Conservation (phyloP, 2,329 filamentous ascomycete species). For the Venturia carpophila region DNA sequence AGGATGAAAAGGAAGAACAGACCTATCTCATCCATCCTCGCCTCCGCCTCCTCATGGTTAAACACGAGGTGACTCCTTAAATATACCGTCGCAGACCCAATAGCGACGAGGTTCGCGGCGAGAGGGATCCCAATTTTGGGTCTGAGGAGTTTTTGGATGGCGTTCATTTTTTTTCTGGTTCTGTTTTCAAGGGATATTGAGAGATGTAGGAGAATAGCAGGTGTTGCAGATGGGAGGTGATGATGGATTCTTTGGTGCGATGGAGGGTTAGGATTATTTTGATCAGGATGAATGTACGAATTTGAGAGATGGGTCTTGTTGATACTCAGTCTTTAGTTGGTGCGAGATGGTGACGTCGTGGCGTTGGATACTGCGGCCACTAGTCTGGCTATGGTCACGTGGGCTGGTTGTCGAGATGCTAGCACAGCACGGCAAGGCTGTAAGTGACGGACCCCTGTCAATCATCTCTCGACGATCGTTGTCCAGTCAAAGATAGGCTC, state of each 20-base stretch:
- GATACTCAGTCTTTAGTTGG: no score
- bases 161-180: not conserved
- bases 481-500: not conserved
- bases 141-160: not conserved
- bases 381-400: not conserved
- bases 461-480: no score
- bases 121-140: not conserved
- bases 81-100: constrained; percentile 22
- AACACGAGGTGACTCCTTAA: constrained; percentile 33
- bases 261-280: no score
- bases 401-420: not conserved
- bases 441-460: no score
- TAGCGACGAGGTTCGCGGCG: not conserved
- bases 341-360: not conserved
- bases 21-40: constrained; percentile 38
- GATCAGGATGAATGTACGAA: no score
- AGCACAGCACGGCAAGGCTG: no score
- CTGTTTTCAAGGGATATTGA: no score
- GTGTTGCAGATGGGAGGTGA: not conserved
- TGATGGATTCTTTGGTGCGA: no score
- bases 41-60: constrained; percentile 42
- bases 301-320: no score
- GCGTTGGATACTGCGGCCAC: not conserved
- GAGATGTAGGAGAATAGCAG: not conserved
- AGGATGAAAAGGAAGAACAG: not conserved